phyloP scores from a whole-genome alignment of 345 rosid genomes.

The Arabidopsis thaliana region DNA sequence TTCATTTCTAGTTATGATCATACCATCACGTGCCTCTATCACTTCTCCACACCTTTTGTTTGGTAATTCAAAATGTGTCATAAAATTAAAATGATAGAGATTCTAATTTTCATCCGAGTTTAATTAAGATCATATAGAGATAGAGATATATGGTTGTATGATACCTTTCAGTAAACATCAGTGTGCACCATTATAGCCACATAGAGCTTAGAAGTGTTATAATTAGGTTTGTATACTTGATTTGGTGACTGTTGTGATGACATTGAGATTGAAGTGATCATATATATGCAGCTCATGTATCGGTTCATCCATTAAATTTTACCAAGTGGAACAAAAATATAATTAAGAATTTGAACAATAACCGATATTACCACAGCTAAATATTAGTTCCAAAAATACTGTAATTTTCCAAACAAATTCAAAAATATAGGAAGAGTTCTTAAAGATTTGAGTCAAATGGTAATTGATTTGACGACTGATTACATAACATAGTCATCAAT shows the following conservation, averaged over 20 bases:
- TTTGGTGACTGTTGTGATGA: conserved; percentile 5
- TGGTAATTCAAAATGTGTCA: conserved; percentile 34
- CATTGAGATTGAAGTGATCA: background rate
- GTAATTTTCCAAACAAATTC: too few relatives aligned
- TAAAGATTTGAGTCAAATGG: background rate
- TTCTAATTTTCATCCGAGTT: background rate
- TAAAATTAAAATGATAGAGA: conserved; percentile 1
- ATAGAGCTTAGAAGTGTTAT: conserved; percentile 14
- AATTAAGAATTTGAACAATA: background rate
- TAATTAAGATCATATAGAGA: background rate
- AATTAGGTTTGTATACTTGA: background rate
- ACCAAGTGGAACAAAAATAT: background rate
- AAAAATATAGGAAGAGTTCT: background rate
- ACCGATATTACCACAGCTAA: background rate
- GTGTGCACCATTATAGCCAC: conserved; percentile 25
- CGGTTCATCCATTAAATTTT: background rate
- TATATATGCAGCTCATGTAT: background rate
- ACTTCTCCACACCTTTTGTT: conserved; percentile 27
- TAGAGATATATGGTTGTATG: conserved; percentile 17
- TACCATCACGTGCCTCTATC: conserved; percentile 34
- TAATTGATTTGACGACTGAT: background rate
- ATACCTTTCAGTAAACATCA: conserved; percentile 36
- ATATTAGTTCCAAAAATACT: too few relatives aligned
- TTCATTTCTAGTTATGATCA: conserved; percentile 35
- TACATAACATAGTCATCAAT: background rate